phyloP scores from a whole-genome alignment of 768 basidiomycete genomes.

The Leccinum ochraceum region DNA sequence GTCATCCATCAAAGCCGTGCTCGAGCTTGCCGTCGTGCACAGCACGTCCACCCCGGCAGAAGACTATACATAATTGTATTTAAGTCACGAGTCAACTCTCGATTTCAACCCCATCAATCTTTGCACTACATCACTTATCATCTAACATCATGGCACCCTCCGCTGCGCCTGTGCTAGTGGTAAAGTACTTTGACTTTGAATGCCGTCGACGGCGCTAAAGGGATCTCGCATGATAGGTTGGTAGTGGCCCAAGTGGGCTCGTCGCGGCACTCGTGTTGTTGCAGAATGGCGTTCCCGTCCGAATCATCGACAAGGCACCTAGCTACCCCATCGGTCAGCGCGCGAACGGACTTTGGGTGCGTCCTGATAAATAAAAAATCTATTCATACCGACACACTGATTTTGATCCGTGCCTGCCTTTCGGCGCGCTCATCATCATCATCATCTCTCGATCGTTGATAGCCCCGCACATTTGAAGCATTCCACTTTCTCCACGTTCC shows the following conservation, averaged over 20 bases:
- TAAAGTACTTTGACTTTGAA: background rate
- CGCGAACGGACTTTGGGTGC: constrained; percentile 41
- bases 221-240: constrained; percentile 17
- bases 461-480: constrained; percentile 43
- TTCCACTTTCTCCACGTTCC: constrained; percentile 42
- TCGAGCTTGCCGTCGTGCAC: too few species aligned
- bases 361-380: background rate
- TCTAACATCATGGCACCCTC: constrained; percentile 11
- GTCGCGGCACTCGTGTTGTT: constrained; percentile 37
- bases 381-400: background rate
- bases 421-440: background rate
- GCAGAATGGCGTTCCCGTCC: constrained; percentile 49
- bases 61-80: too few species aligned
- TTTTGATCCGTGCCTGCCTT: background rate
- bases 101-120: background rate
- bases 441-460: background rate
- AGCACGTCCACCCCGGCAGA: too few species aligned
- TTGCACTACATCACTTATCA: background rate
- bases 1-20: too few species aligned
- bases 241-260: constrained; percentile 36
- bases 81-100: too few species aligned
- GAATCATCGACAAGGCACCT: constrained; percentile 51
- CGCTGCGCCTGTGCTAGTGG: constrained; percentile 24
- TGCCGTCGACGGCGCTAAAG: background rate
- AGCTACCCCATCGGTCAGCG: constrained; percentile 40